Percentiles rank a stretch among this genome's conserved stretches.
Conservation (phyloP, 164 flowering plant genomes). For the Vitis riparia region DNA sequence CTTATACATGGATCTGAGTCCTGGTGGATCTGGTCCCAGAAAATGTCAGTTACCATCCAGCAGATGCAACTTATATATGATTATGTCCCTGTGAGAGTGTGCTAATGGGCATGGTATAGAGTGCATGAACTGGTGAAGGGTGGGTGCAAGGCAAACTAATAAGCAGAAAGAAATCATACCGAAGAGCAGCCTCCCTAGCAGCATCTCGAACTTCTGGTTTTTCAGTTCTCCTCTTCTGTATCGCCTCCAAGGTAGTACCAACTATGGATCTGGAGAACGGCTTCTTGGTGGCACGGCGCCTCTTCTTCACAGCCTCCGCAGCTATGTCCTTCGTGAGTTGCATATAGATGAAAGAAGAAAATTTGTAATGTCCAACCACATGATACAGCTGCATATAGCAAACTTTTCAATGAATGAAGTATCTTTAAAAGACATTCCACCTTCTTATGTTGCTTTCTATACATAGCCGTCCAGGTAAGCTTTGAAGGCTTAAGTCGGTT, state of each 20-base stretch:
- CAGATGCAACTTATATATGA: too few species aligned
- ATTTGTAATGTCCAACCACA: neutral
- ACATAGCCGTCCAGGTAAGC: slow-evolving; percentile 58
- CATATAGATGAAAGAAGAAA: too few species aligned
- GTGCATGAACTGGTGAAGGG: too few species aligned
- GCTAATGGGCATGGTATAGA: too few species aligned
- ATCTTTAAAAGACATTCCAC: slow-evolving; percentile 11
- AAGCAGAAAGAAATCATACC: slow-evolving; percentile 21
- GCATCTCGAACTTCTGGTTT: slow-evolving; percentile 55
- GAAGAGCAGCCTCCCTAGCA: slow-evolving; percentile 50
- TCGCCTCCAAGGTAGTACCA: slow-evolving; percentile 52
- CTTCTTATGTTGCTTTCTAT: slow-evolving; percentile 66
- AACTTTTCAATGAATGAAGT: neutral
- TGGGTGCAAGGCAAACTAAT: too few species aligned
- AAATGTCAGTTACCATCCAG: too few species aligned
- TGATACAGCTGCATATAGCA: neutral
- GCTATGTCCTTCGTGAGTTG: slow-evolving; percentile 35
- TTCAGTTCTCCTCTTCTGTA: slow-evolving; percentile 51
- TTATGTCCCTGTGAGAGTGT: too few species aligned
- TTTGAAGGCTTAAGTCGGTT: slow-evolving; percentile 30
- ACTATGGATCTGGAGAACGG: slow-evolving; percentile 54
- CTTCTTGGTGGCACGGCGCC: slow-evolving; percentile 49
- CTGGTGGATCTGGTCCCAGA: too few species aligned
- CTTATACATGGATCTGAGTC: too few species aligned
- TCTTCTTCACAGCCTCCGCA: slow-evolving; percentile 46